Evolutionary conservation across 495 filamentous ascomycete genomes (phyloP), one percentile per base, ranked within the genome.

Genomic region (Penicillium antarcticum): DNA sequence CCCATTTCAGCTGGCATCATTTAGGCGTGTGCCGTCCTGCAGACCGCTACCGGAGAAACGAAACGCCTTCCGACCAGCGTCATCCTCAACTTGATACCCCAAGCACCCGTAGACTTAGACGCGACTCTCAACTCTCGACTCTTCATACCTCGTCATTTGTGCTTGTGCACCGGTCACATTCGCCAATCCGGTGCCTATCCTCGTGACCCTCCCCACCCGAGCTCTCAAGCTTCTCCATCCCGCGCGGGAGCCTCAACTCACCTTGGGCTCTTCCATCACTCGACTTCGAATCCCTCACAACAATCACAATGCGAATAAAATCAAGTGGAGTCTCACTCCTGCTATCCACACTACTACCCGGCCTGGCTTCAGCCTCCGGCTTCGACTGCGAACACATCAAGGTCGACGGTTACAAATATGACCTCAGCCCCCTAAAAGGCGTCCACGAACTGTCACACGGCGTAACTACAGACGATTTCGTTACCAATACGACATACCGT

Each of bases 401-500:
- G 10, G 70, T 78, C 12, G 79, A 83, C 40, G 69, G 71, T 31
- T 70, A 80, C 60, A 72, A 69, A 24, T 95, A 87, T 68, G 74
- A 92, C 61, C 69, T 97, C 9, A 71, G 63, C 11, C 45, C 75
- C 16, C 78, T 97, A 8, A 78, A 74, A 31, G 91, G 90, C 19
- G 85, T 89, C n/a, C 87, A 90, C 63, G 81, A 81, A n/a, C 74
- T 95, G 21, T 80, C 83, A 32, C 78, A 81, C 50, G 69, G 70
- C 42, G 68, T 77, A 38, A 72, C 80, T 19, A 67, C 69, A 2
- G 80, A 76, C 0, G 71, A 61, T 2, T 73, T 57, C 43, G 57
- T 68, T 23, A 68, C 60, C 6, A 95, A 95, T 60, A 90, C 84
- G 6, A 96, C 88, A 8, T 96, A 92, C 70, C 88, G 88, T n/a